phyloP scores from a whole-genome alignment of 1,139 yeast species.

The Eremothecium sinecaudum region DNA sequence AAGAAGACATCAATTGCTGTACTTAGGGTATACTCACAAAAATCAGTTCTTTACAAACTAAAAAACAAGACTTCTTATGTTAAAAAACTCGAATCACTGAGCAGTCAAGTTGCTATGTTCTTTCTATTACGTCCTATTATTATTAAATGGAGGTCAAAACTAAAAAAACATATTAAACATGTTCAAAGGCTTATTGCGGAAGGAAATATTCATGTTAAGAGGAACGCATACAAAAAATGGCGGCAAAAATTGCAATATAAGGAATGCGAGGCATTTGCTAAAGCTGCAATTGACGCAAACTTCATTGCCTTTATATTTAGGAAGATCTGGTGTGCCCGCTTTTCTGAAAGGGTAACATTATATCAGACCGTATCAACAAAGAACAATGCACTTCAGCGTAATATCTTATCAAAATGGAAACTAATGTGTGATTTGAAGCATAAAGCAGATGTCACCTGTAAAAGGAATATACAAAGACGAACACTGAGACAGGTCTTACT shows the following conservation, averaged over 20 bases:
- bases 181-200: conserved; percentile 8
- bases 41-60: background rate
- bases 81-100: conserved; percentile 3
- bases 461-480: background rate
- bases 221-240: conserved; percentile 15
- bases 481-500: conserved; percentile 5
- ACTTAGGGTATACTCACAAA: background rate
- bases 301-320: conserved; percentile 17
- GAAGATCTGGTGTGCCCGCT: conserved; percentile 22
- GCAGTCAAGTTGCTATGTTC: conserved; percentile 5
- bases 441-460: conserved; percentile 10
- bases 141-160: conserved; percentile 19
- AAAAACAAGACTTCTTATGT: background rate
- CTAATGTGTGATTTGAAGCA: conserved; percentile 7
- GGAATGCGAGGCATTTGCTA: conserved; percentile 14
- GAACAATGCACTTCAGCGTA: conserved; percentile 6
- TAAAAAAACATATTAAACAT: conserved; percentile 2
- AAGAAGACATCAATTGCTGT: background rate
- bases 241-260: conserved; percentile 10
- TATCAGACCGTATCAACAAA: conserved; percentile 9
- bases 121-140: conserved; percentile 21
- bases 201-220: conserved; percentile 8
- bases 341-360: conserved; percentile 15
- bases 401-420: conserved; percentile 14
- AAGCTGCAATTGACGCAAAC: conserved; percentile 10